Evolutionary conservation across 1,284 basidiomycete genomes (phyloP).

Genomic region (Pseudozyma thailandica): DNA sequence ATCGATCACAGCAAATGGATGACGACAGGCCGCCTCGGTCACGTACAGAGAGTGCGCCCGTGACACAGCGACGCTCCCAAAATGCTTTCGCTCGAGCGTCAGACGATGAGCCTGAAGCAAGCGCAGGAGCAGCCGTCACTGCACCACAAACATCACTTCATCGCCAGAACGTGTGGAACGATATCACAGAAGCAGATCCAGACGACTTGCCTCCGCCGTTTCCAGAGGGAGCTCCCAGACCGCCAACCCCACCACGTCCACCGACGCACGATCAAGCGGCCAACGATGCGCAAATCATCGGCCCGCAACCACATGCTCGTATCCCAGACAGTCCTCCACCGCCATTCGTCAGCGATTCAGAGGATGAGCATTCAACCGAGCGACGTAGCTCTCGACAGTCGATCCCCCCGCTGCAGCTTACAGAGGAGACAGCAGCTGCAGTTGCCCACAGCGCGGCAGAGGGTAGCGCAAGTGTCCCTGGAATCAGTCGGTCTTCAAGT

Average conservation of each 20-base stretch:
- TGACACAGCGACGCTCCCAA: slow-evolving; percentile 17
- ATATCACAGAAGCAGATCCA: slow-evolving; percentile 50
- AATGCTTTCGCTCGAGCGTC: slow-evolving; percentile 17
- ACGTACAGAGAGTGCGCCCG: slow-evolving; percentile 42
- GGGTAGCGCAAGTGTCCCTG: neutral
- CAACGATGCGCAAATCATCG: slow-evolving; percentile 35
- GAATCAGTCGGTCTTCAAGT: slow-evolving; percentile 7
- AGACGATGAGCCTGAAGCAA: neutral
- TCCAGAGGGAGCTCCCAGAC: slow-evolving; percentile 45
- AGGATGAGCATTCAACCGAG: slow-evolving; percentile 15
- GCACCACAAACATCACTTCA: slow-evolving; percentile 36
- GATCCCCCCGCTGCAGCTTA: neutral
- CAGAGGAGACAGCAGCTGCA: neutral
- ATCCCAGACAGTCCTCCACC: slow-evolving; percentile 57
- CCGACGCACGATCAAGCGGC: slow-evolving; percentile 31
- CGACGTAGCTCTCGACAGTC: neutral
- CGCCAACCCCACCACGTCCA: slow-evolving; percentile 36
- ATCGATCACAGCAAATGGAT: neutral
- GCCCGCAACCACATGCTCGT: slow-evolving; percentile 32
- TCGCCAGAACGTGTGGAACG: slow-evolving; percentile 51
- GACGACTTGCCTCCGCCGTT: slow-evolving; percentile 53
- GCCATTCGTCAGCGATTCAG: slow-evolving; percentile 52
- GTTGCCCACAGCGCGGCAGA: too few species aligned
- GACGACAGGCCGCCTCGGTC: slow-evolving; percentile 5
- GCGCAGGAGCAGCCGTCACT: neutral